Conservation (phyloP, 2,329 filamentous ascomycete genomes). For the Raffaelea ambrosiae region DNA sequence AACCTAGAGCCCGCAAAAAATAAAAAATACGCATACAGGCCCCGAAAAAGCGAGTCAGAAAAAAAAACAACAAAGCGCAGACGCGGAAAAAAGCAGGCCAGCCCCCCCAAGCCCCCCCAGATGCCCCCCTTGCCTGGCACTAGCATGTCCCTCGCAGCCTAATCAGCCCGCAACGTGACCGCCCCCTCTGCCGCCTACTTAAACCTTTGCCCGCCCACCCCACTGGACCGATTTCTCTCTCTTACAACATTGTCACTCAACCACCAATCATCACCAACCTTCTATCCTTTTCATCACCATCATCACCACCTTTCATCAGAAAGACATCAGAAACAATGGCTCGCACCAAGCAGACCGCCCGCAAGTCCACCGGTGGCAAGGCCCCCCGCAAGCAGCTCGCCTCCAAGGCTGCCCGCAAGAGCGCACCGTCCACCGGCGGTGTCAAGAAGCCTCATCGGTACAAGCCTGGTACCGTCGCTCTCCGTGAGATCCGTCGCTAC, state of each 20-base stretch:
- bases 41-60: neutral
- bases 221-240: conserved; percentile 8
- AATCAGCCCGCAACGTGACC: conserved; percentile 27
- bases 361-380: conserved; percentile 75
- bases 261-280: conserved; percentile 20
- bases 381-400: conserved; percentile 91
- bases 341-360: conserved; percentile 59
- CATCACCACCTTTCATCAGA: conserved; percentile 8
- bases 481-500: conserved; percentile 97
- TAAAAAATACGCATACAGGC: conserved; percentile 1
- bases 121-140: neutral
- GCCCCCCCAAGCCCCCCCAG: neutral
- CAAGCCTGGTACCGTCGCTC: conserved; percentile 91
- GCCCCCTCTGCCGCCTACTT: conserved; percentile 22
- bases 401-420: conserved; percentile 98
- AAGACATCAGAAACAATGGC: conserved; percentile 42
- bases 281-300: conserved; percentile 21
- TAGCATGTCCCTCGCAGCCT: conserved; percentile 3
- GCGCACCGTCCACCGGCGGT: conserved; percentile 90
- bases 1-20: too few relatives aligned
- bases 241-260: conserved; percentile 23
- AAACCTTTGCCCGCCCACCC: conserved; percentile 23
- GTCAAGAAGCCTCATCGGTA: conserved; percentile 92
- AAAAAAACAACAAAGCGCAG: neutral
- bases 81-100: neutral